Evolutionary conservation across 2,329 filamentous ascomycete genomes (phyloP), one percentile per base, ranked within the genome.

Genomic region (Fusarium lateritium): DNA sequence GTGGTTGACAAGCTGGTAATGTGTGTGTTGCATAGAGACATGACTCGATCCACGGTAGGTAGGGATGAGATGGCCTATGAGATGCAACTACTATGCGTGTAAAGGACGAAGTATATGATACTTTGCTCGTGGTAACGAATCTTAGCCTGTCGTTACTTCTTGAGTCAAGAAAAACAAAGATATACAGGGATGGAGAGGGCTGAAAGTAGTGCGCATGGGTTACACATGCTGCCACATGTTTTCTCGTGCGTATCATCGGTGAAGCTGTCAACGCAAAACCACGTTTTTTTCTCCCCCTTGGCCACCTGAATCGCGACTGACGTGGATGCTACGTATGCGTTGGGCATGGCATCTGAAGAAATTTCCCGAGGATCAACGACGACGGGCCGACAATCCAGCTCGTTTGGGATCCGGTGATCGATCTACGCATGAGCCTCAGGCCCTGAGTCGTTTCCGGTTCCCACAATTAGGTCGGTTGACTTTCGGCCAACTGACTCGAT

Each of bases 1-100:
- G 67, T 74, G 72, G 57, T 60, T 73, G 63, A 73, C 59, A 62
- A 74, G 62, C 45, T 75, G 72, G 67, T 72, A 62, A 69, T 24
- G 55, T 45, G 59, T 38, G 22, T 28, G 33, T 26, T 46, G 44
- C 22, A 46, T 24, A 56, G 49, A 19, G 45, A 33, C 53, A 65
- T 65, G 62, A 65, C 61, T 62, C 47, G 34, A 63, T 19, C 43
- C 11, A 44, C 19, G 19, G 11, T 13, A 62, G 39, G 22, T 45
- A 56, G 51, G 60, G 49, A 44, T 43, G 46, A 52, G 39, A 44
- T 59, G 43, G 39, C 42, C 56, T 52, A 38, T 56, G 56, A 36
- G 44, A 45, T 24, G 40, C 24, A 42, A 43, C 39, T 40, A 55
- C 38, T 47, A 50, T 49, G 21, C 33, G 24, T 24, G 19, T 31